Evolutionary conservation across 495 filamentous ascomycete genomes (phyloP).

Genomic region (Penicillium crystallinum): DNA sequence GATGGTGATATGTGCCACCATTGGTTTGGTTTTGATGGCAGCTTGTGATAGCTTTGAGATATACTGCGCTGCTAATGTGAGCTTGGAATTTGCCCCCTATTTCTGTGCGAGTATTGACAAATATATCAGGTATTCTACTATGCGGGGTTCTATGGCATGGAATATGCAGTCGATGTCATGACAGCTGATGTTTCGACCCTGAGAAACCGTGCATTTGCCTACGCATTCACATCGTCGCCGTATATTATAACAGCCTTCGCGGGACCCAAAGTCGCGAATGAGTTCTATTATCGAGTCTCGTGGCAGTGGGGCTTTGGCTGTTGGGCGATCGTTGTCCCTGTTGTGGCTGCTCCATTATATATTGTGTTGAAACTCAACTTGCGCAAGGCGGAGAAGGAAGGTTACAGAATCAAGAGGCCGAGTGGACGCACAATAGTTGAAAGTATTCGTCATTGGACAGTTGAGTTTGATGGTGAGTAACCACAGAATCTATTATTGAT

Average conservation of each 20-base stretch:
- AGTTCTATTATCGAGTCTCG: slow-evolving; percentile 36
- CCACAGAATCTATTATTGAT: no score
- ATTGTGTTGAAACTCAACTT: slow-evolving; percentile 42
- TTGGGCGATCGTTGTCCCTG: slow-evolving; percentile 51
- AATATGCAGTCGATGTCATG: slow-evolving; percentile 46
- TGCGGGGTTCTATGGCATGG: slow-evolving; percentile 45
- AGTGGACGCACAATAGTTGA: slow-evolving; percentile 14
- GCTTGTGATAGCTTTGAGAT: slow-evolving; percentile 36
- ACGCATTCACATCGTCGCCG: slow-evolving; percentile 49
- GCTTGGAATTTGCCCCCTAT: not conserved
- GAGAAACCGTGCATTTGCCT: slow-evolving; percentile 49
- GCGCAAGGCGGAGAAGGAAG: slow-evolving; percentile 42
- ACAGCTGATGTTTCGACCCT: slow-evolving; percentile 54
- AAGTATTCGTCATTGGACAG: slow-evolving; percentile 3
- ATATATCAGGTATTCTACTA: slow-evolving; percentile 38
- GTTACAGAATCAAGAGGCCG: slow-evolving; percentile 22
- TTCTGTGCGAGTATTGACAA: not conserved
- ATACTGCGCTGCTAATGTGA: slow-evolving; percentile 33
- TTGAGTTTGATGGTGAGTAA: slow-evolving; percentile 11
- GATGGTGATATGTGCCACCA: slow-evolving; percentile 22
- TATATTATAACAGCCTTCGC: slow-evolving; percentile 54
- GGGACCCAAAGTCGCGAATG: slow-evolving; percentile 37
- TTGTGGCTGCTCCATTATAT: slow-evolving; percentile 41
- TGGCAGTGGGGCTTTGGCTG: slow-evolving; percentile 57
- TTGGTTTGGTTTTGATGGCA: slow-evolving; percentile 44